Base-by-base conservation (phyloP, 345 rosid genomes). In the Lepidium didymum region DNA sequence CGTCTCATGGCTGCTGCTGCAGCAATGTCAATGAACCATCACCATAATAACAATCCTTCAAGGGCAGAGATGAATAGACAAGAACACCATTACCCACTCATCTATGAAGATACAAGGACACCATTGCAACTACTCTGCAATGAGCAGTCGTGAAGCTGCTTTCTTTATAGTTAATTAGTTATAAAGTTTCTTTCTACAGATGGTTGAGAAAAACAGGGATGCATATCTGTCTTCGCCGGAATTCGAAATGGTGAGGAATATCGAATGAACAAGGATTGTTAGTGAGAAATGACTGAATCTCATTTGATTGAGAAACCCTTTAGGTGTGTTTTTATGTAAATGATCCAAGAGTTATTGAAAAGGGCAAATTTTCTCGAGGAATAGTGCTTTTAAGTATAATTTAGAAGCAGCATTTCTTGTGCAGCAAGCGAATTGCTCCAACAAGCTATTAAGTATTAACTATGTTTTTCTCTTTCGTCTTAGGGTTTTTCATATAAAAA, bases 111-210 rank as follows among this genome's bases (percentile, higher is more conserved):
- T 18, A 50, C 82, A 42, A 66, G 86, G 47, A 58, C 77, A 49
- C 81, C 88, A 3, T 78, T 84, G 85, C 93, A 84, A 46, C 53
- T 83, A 47, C 90, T 83, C 53, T 91, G 87, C 79, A 80, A 84
- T 12, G 84, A 85, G 43, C 78, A 67, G 62, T 77, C 56, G 3
- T 79, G 75, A 84, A 70, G 60, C 45, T 37, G 59, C 11, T 46
- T 64, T 70, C 31, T 40, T 72, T n/a, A 46, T 65, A 57, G 60
- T 57, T 40, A 38, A n/a, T 27, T 72, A 73, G 71, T 37, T 18
- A 12, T 4, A 56, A 46, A 21, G 62, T n/a, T n/a, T n/a, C n/a
- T 11, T 42, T 11, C 27, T 14, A 16, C 56, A 44, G 49, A 10
- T 71, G 49, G 57, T 45, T 12, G 21, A 62, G 63, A 29, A 6